Percentiles rank a stretch among this genome's conserved stretches.
phyloP scores from a whole-genome alignment of 2,329 filamentous ascomycete genomes.

The Catunica adiposa region DNA sequence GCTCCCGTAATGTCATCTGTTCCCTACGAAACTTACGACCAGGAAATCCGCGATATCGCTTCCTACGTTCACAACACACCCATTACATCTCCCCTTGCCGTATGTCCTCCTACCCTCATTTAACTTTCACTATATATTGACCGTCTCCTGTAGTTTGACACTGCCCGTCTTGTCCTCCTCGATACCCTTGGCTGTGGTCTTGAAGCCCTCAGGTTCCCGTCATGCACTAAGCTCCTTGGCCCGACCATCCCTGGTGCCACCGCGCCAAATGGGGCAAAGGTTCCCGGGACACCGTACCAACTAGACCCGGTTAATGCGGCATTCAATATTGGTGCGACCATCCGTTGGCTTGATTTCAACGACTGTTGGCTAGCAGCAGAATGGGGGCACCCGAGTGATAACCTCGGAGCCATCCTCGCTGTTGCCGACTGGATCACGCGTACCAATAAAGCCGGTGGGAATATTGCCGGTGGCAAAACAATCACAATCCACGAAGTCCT shows the following conservation, averaged over 20 bases:
- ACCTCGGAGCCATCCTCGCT: slow-evolving; percentile 88
- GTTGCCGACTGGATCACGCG: slow-evolving; percentile 96
- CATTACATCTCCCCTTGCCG: slow-evolving; percentile 81
- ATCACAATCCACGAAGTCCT: slow-evolving; percentile 81
- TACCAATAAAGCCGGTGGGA: slow-evolving; percentile 59
- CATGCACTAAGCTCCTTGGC: slow-evolving; percentile 88
- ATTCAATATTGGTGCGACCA: slow-evolving; percentile 98
- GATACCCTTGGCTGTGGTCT: slow-evolving; percentile 95
- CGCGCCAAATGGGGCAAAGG: slow-evolving; percentile 80
- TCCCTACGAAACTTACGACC: slow-evolving; percentile 50
- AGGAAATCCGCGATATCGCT: slow-evolving; percentile 89
- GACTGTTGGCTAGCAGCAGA: slow-evolving; percentile 98
- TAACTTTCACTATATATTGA: not conserved
- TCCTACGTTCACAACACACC: slow-evolving; percentile 85
- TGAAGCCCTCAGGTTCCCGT: slow-evolving; percentile 85
- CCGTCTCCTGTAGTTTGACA: slow-evolving; percentile 53
- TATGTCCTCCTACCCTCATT: slow-evolving; percentile 31
- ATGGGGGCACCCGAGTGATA: slow-evolving; percentile 98
- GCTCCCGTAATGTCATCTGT: slow-evolving; percentile 33
- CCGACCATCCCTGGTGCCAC: slow-evolving; percentile 79
- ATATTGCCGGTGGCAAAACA: slow-evolving; percentile 74
- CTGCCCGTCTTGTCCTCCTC: slow-evolving; percentile 87
- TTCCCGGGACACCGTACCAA: slow-evolving; percentile 83
- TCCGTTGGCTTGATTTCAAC: slow-evolving; percentile 99
- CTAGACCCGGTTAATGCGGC: slow-evolving; percentile 90